Evolutionary conservation across 768 basidiomycete species (phyloP), one percentile per base, ranked within the genome.

Genomic region (Mycena polygramma): DNA sequence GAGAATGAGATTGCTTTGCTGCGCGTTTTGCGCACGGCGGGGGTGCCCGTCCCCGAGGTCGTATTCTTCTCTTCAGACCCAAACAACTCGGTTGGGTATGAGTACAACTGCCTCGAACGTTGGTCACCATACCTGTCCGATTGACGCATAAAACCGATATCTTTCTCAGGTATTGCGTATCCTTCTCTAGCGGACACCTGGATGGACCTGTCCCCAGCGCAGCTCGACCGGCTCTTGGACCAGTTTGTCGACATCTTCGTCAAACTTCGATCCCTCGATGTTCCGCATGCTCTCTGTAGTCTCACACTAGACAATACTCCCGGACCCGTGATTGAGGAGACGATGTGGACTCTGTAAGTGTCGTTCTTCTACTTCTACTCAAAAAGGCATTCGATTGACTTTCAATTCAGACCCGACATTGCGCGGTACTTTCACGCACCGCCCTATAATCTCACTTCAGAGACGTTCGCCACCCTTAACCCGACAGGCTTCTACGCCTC

Each of bases 41-140:
- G 52, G 22, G 51, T 73, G 43, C 72, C 72, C 1, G 68, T 63
- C 4, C 72, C 68, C 7, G 59, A 63, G 20, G 68, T 73, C 10
- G 60, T 67, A 9, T 73, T 73, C 61, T 73, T 63, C 36, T 69
- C 37, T 19, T 62, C 72, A 1, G 68, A 70, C 39, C 55, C 60
- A 15, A 26, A 57, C 10, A 70, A 73, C 51, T 49, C 68, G 4
- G 13, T 70, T 19, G 30, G 26, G 35, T 73, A 73, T 60, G 72
- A 73, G 61, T 73, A 73, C 65, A 69, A 73, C 43, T 73, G 72
- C 52, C 48, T 73, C 17, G 61, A 73, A 49, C 66, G 72, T 73
- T 5, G 4, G 71, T 59, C 19, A 14, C 26, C 30, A 30, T 30
- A 30, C 30, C 30, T 30, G 6, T 30, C 30, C 30, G 30, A 30